Percentiles rank a stretch among this genome's conserved stretches.
phyloP scores from a whole-genome alignment of 2,329 filamentous ascomycete species.

The Orbilia javanica region DNA sequence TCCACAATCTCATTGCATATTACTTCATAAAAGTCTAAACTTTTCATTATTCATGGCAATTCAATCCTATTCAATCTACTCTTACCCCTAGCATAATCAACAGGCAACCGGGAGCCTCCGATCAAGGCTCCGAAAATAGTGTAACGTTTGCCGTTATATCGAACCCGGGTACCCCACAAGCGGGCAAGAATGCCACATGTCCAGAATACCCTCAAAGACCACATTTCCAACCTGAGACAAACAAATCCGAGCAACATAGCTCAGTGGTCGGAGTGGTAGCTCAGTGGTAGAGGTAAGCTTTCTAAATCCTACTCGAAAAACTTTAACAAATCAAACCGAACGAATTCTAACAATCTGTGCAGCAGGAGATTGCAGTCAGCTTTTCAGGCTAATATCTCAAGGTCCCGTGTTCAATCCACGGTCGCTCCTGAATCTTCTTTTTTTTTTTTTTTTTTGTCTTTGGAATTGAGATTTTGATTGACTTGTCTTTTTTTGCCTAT shows the following conservation, averaged over 20 bases:
- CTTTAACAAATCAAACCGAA: neutral
- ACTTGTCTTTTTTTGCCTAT: neutral
- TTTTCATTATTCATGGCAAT: too few species aligned
- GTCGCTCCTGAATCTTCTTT: conserved; percentile 1
- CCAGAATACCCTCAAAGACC: neutral
- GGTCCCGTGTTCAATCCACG: conserved; percentile 21
- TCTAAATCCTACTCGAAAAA: too few species aligned
- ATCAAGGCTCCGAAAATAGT: too few species aligned
- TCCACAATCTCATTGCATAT: too few species aligned
- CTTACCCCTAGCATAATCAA: too few species aligned
- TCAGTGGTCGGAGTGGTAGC: conserved; percentile 19
- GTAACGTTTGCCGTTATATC: too few species aligned
- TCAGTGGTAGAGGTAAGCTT: conserved; percentile 16
- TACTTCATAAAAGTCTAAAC: too few species aligned
- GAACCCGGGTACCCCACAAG: too few species aligned
- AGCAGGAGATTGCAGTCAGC: conserved; percentile 33
- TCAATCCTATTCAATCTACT: too few species aligned
- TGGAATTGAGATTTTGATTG: neutral
- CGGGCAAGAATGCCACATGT: neutral
- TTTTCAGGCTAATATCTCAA: conserved; percentile 13
- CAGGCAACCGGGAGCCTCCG: too few species aligned
- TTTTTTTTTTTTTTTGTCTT: neutral
- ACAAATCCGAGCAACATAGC: neutral
- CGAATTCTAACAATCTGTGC: conserved; percentile 14
- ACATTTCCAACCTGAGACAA: neutral